Percentiles rank a stretch among this genome's conserved stretches.
Conservation (phyloP, 2,329 filamentous ascomycete genomes). For the Furcasterigmium sp. region DNA sequence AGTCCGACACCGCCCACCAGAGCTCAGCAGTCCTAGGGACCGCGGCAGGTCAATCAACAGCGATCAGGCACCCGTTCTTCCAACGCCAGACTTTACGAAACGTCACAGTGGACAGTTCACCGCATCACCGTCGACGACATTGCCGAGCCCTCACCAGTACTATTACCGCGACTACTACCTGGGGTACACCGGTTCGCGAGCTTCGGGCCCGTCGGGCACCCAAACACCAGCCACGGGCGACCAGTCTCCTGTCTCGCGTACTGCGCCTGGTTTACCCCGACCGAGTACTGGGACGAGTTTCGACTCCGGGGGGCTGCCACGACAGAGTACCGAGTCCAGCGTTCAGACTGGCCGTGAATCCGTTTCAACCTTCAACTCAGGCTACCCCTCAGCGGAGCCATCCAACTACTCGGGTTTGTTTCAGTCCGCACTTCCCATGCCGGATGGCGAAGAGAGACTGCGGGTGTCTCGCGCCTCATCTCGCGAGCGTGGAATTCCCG, state of each 20-base stretch:
- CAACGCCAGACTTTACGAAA: slow-evolving; percentile 60
- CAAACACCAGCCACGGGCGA: slow-evolving; percentile 49
- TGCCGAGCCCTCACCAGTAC: slow-evolving; percentile 48
- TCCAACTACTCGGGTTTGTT: slow-evolving; percentile 72
- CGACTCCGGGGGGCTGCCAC: slow-evolving; percentile 44
- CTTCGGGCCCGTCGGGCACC: slow-evolving; percentile 18
- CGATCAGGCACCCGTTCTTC: slow-evolving; percentile 57
- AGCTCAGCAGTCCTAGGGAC: slow-evolving; percentile 42
- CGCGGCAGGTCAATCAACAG: slow-evolving; percentile 58
- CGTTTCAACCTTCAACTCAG: slow-evolving; percentile 47
- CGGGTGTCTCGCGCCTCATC: slow-evolving; percentile 56
- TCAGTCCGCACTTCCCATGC: slow-evolving; percentile 79
- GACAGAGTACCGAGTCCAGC: slow-evolving; percentile 47
- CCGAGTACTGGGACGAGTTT: slow-evolving; percentile 57
- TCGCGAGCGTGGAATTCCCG: slow-evolving; percentile 41
- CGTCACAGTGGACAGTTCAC: slow-evolving; percentile 63
- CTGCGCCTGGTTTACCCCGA: slow-evolving; percentile 27
- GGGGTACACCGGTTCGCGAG: slow-evolving; percentile 30
- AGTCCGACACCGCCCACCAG: slow-evolving; percentile 42
- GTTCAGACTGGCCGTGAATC: slow-evolving; percentile 46
- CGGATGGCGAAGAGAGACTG: slow-evolving; percentile 54
- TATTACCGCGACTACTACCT: slow-evolving; percentile 52
- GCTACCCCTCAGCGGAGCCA: slow-evolving; percentile 35
- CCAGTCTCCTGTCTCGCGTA: slow-evolving; percentile 40
- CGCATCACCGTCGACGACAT: slow-evolving; percentile 47